Percentiles rank a stretch among this genome's conserved stretches.
Conservation (phyloP, 352 stramenopile genomes). For the Phytophthora chlamydospora region DNA sequence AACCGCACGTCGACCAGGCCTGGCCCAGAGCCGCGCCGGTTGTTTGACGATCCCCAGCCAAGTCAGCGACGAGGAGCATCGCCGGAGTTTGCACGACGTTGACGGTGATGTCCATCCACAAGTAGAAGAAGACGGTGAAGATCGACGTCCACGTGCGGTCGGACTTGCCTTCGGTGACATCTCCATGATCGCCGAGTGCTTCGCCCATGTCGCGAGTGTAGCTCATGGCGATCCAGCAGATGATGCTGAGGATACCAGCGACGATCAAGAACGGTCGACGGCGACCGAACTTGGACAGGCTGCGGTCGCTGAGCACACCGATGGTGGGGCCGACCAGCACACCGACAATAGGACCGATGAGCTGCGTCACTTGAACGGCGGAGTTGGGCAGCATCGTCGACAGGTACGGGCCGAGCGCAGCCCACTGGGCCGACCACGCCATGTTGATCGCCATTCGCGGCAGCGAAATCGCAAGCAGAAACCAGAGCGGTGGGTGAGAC, state of each 20-base stretch:
- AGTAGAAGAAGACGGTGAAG: conserved; percentile 64
- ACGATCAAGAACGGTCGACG: conserved; percentile 51
- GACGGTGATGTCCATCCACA: conserved; percentile 73
- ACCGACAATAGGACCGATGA: conserved; percentile 60
- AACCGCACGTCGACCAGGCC: conserved; percentile 54
- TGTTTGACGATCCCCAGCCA: conserved; percentile 67
- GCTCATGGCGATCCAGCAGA: conserved; percentile 72
- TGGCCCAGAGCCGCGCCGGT: conserved; percentile 52
- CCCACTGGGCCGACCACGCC: conserved; percentile 68
- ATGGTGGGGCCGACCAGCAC: conserved; percentile 57
- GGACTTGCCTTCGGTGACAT: conserved; percentile 29
- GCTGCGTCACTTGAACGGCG: conserved; percentile 47
- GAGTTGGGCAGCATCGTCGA: conserved; percentile 57
- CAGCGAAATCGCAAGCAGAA: conserved; percentile 59
- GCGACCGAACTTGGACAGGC: conserved; percentile 44
- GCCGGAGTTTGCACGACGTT: conserved; percentile 63
- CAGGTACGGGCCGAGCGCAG: conserved; percentile 60
- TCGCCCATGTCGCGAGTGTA: conserved; percentile 65
- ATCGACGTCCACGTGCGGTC: conserved; percentile 53
- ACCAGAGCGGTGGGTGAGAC: conserved; percentile 41
- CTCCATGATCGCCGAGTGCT: conserved; percentile 50
- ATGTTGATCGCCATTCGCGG: conserved; percentile 67
- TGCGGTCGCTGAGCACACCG: conserved; percentile 61
- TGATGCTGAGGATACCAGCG: conserved; percentile 39
- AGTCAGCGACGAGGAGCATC: conserved; percentile 62